Evolutionary conservation across 2,329 filamentous ascomycete genomes (phyloP).

Genomic region (Cladosporium sp.): DNA sequence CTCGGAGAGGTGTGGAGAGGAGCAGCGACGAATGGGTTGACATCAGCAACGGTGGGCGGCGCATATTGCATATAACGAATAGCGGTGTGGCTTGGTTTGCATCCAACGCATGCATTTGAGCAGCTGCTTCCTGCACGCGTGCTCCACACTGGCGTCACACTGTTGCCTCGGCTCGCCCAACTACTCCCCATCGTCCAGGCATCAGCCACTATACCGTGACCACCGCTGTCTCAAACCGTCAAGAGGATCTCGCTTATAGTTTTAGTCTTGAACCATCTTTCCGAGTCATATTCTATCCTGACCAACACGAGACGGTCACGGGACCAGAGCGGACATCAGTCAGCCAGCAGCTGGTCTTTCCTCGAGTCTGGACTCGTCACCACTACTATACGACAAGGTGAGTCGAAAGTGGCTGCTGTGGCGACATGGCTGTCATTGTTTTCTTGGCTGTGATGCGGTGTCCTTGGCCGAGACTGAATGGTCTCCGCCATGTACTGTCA

Average conservation of each 20-base stretch:
- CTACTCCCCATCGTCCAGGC: background rate
- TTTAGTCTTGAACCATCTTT: background rate
- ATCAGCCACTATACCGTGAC: conserved; percentile 6
- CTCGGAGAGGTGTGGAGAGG: background rate
- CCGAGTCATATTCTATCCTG: background rate
- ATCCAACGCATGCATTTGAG: background rate
- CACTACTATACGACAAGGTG: background rate
- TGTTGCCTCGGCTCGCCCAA: background rate
- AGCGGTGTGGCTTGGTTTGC: conserved; percentile 3
- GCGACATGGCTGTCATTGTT: background rate
- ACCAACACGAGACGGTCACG: background rate
- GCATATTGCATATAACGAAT: conserved; percentile 12
- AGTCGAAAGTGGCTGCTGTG: background rate
- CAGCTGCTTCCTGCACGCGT: background rate
- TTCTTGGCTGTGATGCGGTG: too few species aligned
- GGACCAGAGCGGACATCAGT: background rate
- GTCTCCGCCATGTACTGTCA: too few species aligned
- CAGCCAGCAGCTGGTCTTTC: too few species aligned
- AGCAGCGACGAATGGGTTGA: background rate
- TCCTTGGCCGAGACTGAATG: too few species aligned
- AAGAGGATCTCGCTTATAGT: background rate
- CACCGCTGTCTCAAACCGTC: background rate
- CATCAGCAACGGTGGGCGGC: background rate
- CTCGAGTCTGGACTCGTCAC: too few species aligned
- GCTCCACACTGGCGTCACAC: conserved; percentile 6